Evolutionary conservation across 2,329 filamentous ascomycete species (phyloP).

Genomic region (Biscogniauxia mediterranea): DNA sequence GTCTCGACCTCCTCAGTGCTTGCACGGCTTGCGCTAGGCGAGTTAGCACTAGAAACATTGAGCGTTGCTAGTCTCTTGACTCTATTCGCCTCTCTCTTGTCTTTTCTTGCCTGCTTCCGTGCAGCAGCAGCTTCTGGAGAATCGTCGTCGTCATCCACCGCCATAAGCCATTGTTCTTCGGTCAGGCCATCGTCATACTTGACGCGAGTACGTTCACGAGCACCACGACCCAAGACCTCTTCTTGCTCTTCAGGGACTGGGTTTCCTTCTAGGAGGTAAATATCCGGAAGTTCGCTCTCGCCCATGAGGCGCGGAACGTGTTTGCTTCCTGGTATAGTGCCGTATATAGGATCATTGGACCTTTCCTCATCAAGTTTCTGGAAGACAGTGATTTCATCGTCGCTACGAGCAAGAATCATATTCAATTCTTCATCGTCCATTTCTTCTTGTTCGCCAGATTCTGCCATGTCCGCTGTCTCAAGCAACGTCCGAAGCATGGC

Average conservation of each 20-base stretch:
- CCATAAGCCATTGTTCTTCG: conserved; percentile 98
- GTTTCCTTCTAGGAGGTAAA: conserved; percentile 86
- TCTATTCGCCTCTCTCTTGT: conserved; percentile 75
- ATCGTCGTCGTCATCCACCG: conserved; percentile 95
- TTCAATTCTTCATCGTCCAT: conserved; percentile 99
- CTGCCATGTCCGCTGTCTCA: conserved; percentile 73
- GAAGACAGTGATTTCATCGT: conserved; percentile 76
- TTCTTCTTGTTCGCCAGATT: conserved; percentile 78
- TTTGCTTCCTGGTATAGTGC: conserved; percentile 61
- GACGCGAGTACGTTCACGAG: conserved; percentile 90
- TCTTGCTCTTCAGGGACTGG: conserved; percentile 76
- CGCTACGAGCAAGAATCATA: conserved; percentile 84
- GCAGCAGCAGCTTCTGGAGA: conserved; percentile 89
- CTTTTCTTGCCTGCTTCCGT: conserved; percentile 82
- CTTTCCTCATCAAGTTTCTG: conserved; percentile 81
- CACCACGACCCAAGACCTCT: conserved; percentile 80
- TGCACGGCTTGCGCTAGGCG: conserved; percentile 74
- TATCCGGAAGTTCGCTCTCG: conserved; percentile 87
- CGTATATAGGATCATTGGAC: conserved; percentile 64
- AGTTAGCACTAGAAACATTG: conserved; percentile 56
- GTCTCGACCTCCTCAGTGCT: conserved; percentile 79
- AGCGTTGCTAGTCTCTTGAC: conserved; percentile 51
- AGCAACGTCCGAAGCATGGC: conserved; percentile 92
- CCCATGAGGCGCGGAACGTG: conserved; percentile 75
- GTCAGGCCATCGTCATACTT: conserved; percentile 96